Percentiles rank a stretch among this genome's conserved stretches.
phyloP scores from a whole-genome alignment of 768 basidiomycete genomes.

The Agaricus subrufescens region DNA sequence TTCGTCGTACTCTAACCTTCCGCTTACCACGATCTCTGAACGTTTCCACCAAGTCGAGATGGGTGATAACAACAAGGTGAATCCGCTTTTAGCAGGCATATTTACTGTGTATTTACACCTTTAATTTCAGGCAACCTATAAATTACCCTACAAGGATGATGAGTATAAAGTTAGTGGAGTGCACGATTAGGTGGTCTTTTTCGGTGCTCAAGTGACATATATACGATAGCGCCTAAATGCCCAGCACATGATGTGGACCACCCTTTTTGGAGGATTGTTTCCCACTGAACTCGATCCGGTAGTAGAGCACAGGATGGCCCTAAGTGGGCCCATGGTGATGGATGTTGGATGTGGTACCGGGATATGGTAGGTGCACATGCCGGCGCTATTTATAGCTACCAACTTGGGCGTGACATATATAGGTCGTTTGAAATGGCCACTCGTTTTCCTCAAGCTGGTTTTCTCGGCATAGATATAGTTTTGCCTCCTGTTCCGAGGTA shows the following conservation, averaged over 20 bases:
- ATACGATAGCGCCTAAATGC: constrained; percentile 16
- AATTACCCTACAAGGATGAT: constrained; percentile 2
- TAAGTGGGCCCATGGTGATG: constrained; percentile 13
- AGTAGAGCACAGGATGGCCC: constrained; percentile 13
- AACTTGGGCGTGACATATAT: not conserved
- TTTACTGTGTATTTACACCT: not conserved
- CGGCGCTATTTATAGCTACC: not conserved
- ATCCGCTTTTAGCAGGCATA: not conserved
- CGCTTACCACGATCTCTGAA: too few species aligned
- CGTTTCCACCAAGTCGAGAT: not conserved
- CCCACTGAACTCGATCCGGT: constrained; percentile 12
- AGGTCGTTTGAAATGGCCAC: constrained; percentile 22
- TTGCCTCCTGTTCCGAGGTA: constrained; percentile 14
- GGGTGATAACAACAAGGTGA: not conserved
- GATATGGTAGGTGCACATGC: constrained; percentile 18
- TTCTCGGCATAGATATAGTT: constrained; percentile 21
- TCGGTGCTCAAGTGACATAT: not conserved
- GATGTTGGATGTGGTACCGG: constrained; percentile 26
- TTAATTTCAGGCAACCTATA: not conserved
- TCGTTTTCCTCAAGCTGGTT: constrained; percentile 16
- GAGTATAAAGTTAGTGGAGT: constrained; percentile 6
- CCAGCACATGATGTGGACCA: constrained; percentile 21
- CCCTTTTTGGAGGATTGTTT: constrained; percentile 20
- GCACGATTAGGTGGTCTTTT: not conserved
- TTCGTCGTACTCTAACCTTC: too few species aligned